Evolutionary conservation across 306 rosid species (phyloP).

Genomic region (Pyrus bretschneideri): DNA sequence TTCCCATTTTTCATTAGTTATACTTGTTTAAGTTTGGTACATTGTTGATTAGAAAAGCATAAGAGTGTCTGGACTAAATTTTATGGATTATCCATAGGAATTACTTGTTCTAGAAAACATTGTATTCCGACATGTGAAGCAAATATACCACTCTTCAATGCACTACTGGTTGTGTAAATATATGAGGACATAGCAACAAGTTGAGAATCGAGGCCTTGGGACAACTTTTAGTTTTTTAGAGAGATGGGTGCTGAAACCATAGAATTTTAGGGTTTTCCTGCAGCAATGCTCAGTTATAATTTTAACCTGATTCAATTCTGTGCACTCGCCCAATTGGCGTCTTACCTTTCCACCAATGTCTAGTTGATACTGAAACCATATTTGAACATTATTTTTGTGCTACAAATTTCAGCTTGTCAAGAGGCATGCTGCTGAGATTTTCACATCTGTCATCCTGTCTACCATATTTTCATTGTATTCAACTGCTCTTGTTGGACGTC

Average conservation of each 20-base stretch:
- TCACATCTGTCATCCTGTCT: constrained; percentile 78
- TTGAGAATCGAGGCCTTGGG: no score
- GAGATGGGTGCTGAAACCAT: no score
- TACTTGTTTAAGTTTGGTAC: not conserved
- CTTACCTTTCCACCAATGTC: not conserved
- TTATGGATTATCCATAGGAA: not conserved
- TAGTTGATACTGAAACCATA: not conserved
- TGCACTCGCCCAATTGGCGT: not conserved
- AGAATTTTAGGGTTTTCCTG: not conserved
- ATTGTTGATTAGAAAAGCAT: no score
- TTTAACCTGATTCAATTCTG: not conserved
- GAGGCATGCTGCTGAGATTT: constrained; percentile 95
- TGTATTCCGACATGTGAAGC: not conserved
- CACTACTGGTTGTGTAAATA: no score
- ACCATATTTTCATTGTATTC: constrained; percentile 88
- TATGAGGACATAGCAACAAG: no score
- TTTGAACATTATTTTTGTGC: not conserved
- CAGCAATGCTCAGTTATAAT: not conserved
- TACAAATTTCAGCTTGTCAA: constrained; percentile 70
- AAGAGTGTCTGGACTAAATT: no score
- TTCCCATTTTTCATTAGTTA: not conserved
- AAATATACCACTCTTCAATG: not conserved
- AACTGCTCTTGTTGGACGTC: constrained; percentile 86
- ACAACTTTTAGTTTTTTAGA: no score
- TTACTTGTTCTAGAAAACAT: not conserved